Percentiles rank a stretch among this genome's conserved stretches.
phyloP scores from a whole-genome alignment of 495 filamentous ascomycete species.

The Neurospora sp. region DNA sequence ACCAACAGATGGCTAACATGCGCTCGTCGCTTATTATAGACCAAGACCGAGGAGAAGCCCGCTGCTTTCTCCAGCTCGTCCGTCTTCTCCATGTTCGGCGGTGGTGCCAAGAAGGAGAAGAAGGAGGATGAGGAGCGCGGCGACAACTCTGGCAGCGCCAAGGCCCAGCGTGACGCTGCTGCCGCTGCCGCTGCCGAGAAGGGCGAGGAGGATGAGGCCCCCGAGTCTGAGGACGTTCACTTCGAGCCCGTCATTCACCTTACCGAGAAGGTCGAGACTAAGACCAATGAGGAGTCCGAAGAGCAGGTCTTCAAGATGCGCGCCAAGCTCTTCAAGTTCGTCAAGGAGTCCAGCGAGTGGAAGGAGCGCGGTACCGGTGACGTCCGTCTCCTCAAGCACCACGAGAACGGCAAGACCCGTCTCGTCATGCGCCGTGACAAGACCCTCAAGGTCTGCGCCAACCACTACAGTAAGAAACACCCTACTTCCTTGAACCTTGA shows the following conservation, averaged over 20 bases:
- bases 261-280: slow-evolving; percentile 90
- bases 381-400: slow-evolving; percentile 92
- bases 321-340: slow-evolving; percentile 98
- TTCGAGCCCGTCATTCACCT: slow-evolving; percentile 94
- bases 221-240: slow-evolving; percentile 83
- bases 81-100: slow-evolving; percentile 97
- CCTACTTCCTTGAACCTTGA: not conserved
- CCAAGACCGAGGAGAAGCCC: slow-evolving; percentile 11
- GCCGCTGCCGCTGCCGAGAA: slow-evolving; percentile 39
- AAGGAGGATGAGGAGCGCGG: slow-evolving; percentile 57
- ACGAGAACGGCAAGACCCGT: slow-evolving; percentile 94
- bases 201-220: slow-evolving; percentile 54
- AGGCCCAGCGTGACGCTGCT: slow-evolving; percentile 64
- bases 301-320: slow-evolving; percentile 98
- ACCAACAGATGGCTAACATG: not conserved
- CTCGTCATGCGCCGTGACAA: slow-evolving; percentile 98
- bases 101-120: slow-evolving; percentile 79
- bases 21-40: not conserved
- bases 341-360: slow-evolving; percentile 84
- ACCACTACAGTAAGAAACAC: slow-evolving; percentile 84
- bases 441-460: slow-evolving; percentile 99
- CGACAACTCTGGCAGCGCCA: slow-evolving; percentile 78
- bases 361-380: slow-evolving; percentile 98
- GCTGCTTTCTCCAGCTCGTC: slow-evolving; percentile 31
- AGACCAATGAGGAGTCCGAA: slow-evolving; percentile 98